phyloP scores from a whole-genome alignment of 2,329 filamentous ascomycete species.

The Fusarium sacchari region DNA sequence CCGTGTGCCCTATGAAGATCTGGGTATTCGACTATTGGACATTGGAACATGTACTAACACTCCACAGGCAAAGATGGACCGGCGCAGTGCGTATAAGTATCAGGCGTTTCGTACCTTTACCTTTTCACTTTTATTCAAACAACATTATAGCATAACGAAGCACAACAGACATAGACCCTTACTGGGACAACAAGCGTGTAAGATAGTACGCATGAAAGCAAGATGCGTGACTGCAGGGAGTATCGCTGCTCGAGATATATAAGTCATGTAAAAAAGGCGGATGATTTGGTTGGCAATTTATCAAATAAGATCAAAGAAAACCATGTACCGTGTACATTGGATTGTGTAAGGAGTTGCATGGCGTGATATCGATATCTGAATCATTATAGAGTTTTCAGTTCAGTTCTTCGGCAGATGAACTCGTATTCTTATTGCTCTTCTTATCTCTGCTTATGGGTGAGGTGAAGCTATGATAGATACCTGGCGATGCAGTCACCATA shows the following conservation, averaged over 20 bases:
- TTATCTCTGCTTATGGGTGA: not conserved
- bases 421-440: not conserved
- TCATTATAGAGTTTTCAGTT: not conserved
- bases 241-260: not conserved
- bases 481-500: not conserved
- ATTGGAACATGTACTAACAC: constrained; percentile 22
- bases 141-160: constrained; percentile 22
- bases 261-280: constrained; percentile 28
- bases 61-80: constrained; percentile 41
- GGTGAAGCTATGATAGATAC: not conserved
- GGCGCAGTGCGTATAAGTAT: constrained; percentile 36
- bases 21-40: too few relatives aligned
- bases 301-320: constrained; percentile 2
- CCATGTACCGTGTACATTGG: constrained; percentile 2
- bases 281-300: constrained; percentile 1
- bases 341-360: constrained; percentile 6
- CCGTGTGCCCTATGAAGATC: not conserved
- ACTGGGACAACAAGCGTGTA: constrained; percentile 13
- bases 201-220: constrained; percentile 8
- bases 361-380: constrained; percentile 13
- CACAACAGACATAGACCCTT: constrained; percentile 32
- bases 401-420: not conserved
- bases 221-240: constrained; percentile 2
- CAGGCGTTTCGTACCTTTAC: not conserved
- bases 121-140: constrained; percentile 2